Evolutionary conservation across 257 asterid species (phyloP), one percentile per base, ranked within the genome.

Genomic region (Coffea canephora): DNA sequence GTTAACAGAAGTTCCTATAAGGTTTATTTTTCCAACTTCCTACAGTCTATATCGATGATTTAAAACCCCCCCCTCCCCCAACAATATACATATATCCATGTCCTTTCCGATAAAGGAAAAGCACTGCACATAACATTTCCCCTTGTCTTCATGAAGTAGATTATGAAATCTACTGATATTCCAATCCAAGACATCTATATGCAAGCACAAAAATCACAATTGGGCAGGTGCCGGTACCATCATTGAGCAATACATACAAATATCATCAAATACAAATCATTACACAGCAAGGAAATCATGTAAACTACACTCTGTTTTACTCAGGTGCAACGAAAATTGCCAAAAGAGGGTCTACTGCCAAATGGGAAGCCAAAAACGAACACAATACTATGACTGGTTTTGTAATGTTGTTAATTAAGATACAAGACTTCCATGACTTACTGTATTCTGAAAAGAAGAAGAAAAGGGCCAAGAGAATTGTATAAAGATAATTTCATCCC

Each of bases 1-100:
- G 62, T 75, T 21, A 16, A 82, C 74, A 50, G 68, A 77, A 48
- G 27, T 66, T 75, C 31, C 34, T 23, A 49, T 3, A 50, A 14
- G 18, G 59, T 11, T 34, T 9, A 80, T 50, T 23, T 50, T 23
- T 61, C 23, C 14, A 79, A 45, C 14, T 61, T 13, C 31, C 43
- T 14, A 21, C 31, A 13, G 57, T 23, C 36, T 14, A 46, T 11
- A 31, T 70, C 46, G 57, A 70, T 71, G 5, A 9, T 7, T 23
- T 5, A 25, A 59, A 45, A 18, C 7, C 52, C 7, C 52, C 43
- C 43, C 43, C 43, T 39, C 43, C 43, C 43, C 43, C 43, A 1
- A 39, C 43, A 39, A 39, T 2, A 39, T 2, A 45, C 54, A 74
- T 5, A 73, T 15, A 55, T 48, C 54, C 6, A n/a, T 48, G 50